Percentiles rank a stretch among this genome's conserved stretches.
Evolutionary conservation across 1,284 basidiomycete species (phyloP).

Genomic region (Entoloma clypeatum): DNA sequence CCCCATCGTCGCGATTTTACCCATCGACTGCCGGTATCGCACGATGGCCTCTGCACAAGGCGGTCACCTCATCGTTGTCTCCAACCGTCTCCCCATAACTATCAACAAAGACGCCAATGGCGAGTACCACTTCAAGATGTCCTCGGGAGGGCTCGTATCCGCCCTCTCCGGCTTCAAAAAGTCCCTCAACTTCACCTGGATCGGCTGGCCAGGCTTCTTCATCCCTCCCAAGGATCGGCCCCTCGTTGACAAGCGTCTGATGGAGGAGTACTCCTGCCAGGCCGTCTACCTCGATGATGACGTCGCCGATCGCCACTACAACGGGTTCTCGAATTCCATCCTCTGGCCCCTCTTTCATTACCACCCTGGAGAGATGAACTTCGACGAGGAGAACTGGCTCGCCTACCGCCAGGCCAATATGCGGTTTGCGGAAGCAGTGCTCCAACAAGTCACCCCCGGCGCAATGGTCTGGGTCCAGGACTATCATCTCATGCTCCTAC

Average conservation of each 20-base stretch:
- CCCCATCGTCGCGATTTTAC: too few species aligned
- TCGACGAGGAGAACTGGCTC: constrained; percentile 97
- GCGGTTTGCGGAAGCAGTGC: constrained; percentile 88
- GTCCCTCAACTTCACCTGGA: constrained; percentile 94
- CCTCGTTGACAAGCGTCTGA: constrained; percentile 82
- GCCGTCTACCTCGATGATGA: constrained; percentile 98
- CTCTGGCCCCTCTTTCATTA: constrained; percentile 99
- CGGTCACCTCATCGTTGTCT: constrained; percentile 89
- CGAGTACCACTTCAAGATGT: constrained; percentile 97
- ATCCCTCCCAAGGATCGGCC: constrained; percentile 87
- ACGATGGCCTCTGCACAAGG: too few species aligned
- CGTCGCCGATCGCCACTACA: constrained; percentile 96
- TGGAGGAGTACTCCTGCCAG: constrained; percentile 95
- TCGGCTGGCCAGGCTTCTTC: constrained; percentile 89
- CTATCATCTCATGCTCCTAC: constrained; percentile 97
- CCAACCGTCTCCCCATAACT: constrained; percentile 91
- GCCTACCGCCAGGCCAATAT: constrained; percentile 97
- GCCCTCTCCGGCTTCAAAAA: constrained; percentile 96
- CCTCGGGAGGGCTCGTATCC: constrained; percentile 91
- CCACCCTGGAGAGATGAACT: constrained; percentile 99
- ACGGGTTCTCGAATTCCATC: constrained; percentile 98
- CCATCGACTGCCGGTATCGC: too few species aligned
- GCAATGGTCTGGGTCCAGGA: constrained; percentile 99
- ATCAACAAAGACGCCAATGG: constrained; percentile 85
- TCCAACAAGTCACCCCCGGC: constrained; percentile 72